Base-by-base conservation (phyloP, 2,329 filamentous ascomycete genomes). In the Exophiala oligosperma region DNA sequence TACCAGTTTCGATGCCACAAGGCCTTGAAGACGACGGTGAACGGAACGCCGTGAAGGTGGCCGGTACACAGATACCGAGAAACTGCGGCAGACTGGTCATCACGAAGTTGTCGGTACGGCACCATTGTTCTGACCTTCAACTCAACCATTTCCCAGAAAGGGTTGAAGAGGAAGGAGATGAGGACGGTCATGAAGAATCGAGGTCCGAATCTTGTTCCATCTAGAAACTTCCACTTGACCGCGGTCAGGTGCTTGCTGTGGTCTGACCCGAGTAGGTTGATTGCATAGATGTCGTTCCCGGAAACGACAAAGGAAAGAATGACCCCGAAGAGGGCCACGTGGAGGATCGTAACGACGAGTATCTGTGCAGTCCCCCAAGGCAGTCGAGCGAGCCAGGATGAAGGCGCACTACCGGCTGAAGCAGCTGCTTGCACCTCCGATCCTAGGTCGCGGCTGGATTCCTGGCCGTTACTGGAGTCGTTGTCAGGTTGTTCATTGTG, bases 291-390 rank as follows among this genome's bases (percentile, higher is more conserved):
- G 38, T 53, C 49, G 50, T 57, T 53, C 35, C 50, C 49, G 17
- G 55, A 40, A 37, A 57, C n/a, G 37, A 54, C 49, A 32, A 57
- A 53, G 21, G 55, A 53, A 17, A 57, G 49, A n/a, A 57, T 44
- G 28, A 52, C 55, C 6, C 49, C 49, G 38, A 53, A 53, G 24
- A 57, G 50, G 21, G 50, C 50, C n/a, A 53, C 17, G 26, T 55
- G 43, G 28, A 48, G 44, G 26, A 54, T n/a, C 7, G 26, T 28
- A 7, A 28, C 26, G 26, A 28, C 7, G 37, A 46, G 21, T 5
- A 54, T 47, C n/a, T 43, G 28, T 11, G 37, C 51, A 17, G 26
- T 29, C 37, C 41, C 35, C 51, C 51, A 54, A 46, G 51, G 51
- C 11, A 54, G 14, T 12, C 51, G 51, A 28, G 38, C 38, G 23